Base-by-base conservation (phyloP, 768 basidiomycete species). In the Suillus placidus region DNA sequence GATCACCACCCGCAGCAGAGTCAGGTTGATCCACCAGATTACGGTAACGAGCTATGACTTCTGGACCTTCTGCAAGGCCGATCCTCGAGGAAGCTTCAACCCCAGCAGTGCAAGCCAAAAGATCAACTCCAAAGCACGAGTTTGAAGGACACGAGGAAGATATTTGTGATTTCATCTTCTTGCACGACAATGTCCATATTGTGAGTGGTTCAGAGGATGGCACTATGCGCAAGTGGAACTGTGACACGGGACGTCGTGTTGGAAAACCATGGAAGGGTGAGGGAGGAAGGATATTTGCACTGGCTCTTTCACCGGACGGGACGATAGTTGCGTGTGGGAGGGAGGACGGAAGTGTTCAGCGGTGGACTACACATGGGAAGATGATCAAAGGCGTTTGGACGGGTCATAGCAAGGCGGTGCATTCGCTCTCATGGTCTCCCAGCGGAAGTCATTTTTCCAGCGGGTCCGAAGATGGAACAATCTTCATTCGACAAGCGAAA, bases 171-270 rank as follows among this genome's bases (percentile, higher is more conserved):
- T 37, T 57, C 3, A 13, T 57, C 4, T 57, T 57, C 35, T 57
- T 23, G n/a, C 7, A 57, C 14, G 56, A 57, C 12, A 37, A 57
- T n/a, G 6, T 56, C n/a, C 34, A n/a, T 7, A 8, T 56, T 6
- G 55, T 56, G 55, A 37, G 55, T 23, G 7, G 12, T 56, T 56
- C 55, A 1, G 1, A 2, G 13, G 55, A 56, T 6, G 35, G 55
- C 35, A 23, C n/a, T 7, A 57, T 37, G 55, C 55, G 55, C 13
- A 57, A 57, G 55, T 57, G 35, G 55, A 35, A 56, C 55, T 56
- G 55, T 6, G 7, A 57, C 2, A 57, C 34, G 14, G 23, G 57
- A 16, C 23, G 40, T 38, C 23, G 26, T 58, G 57, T 58, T 16
- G 57, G 37, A 8, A 4, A 58, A 26, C 37, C 57, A 26, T 40